Base-by-base conservation (phyloP, 192 early-diverging fungal species). In the Coemansia sp. region DNA sequence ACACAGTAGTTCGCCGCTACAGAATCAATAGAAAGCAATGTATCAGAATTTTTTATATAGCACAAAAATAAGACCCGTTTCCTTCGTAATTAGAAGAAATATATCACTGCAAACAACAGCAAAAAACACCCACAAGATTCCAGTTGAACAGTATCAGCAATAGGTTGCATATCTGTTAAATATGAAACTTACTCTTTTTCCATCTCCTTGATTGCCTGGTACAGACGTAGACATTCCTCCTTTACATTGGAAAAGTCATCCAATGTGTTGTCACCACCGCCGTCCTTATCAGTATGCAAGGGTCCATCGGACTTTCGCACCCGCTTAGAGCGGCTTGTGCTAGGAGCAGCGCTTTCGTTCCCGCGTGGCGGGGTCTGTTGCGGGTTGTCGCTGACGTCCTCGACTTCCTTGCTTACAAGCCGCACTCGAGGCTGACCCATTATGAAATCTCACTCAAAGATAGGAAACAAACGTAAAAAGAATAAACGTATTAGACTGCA, bases 341-440 rank as follows among this genome's bases (percentile, higher is more conserved):
- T 41, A 37, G 62, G 56, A 2, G 65, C n/a, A 13, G 11, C n/a
- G 12, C 52, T 37, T 62, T 16, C 41, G 32, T 66, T 55, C 21
- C 16, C 36, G 22, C 42, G 58, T 32, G 61, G 66, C 41, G 56
- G 40, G n/a, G 40, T 42, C 26, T 47, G 57, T 12, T 70, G 69
- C 26, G 67, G 46, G 55, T 60, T 69, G 21, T 79, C 78, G 15
- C 55, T 73, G 18, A 37, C 52, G 36, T 68, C 43, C 19, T 62
- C 71, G 8, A 56, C 46, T 21, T 73, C 74, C 47, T 69, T 76
- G 49, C 57, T 81, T 26, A 81, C 61, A 32, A 81, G 65, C 45
- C 79, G 79, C 59, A 81, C 56, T 66, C 79, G 79, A 32, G 69
- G 73, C 56, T 81, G 79, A 15, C 79, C 79, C 79, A 81, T 80